Conservation (phyloP, 2,329 filamentous ascomycete genomes). For the Claviceps purpurea region DNA sequence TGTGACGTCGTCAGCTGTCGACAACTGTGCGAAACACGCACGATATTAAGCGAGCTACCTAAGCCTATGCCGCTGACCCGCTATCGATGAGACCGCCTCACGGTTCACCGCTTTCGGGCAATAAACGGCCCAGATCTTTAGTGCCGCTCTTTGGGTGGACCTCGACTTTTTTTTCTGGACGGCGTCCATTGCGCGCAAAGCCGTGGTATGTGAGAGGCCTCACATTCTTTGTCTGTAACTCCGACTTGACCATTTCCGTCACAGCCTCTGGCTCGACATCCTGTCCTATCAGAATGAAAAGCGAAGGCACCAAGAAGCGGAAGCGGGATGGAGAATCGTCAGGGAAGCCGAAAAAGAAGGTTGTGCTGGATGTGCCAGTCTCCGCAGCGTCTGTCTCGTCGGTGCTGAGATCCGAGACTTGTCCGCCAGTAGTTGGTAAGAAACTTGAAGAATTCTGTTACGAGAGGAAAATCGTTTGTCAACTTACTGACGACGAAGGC, state of each 20-base stretch:
- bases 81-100: constrained; percentile 7
- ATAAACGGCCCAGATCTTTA: constrained; percentile 13
- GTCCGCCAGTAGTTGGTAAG: constrained; percentile 40
- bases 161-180: constrained; percentile 16
- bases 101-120: constrained; percentile 13
- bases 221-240: neutral
- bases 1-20: neutral
- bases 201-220: neutral
- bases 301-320: constrained; percentile 34
- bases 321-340: constrained; percentile 33
- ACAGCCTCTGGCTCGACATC: neutral
- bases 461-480: too few relatives aligned
- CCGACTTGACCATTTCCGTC: neutral
- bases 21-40: neutral
- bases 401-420: constrained; percentile 30
- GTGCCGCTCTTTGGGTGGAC: constrained; percentile 11
- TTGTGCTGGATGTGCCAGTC: constrained; percentile 29
- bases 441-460: constrained; percentile 4
- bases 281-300: constrained; percentile 19
- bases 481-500: neutral
- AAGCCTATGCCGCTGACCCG: too few relatives aligned
- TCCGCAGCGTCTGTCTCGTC: constrained; percentile 32
- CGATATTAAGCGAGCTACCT: neutral
- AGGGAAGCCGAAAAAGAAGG: constrained; percentile 36
- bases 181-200: constrained; percentile 11